Percentiles rank a stretch among this genome's conserved stretches.
Evolutionary conservation across 352 stramenopile species (phyloP).

Genomic region (Peronosclerospora sorghi): DNA sequence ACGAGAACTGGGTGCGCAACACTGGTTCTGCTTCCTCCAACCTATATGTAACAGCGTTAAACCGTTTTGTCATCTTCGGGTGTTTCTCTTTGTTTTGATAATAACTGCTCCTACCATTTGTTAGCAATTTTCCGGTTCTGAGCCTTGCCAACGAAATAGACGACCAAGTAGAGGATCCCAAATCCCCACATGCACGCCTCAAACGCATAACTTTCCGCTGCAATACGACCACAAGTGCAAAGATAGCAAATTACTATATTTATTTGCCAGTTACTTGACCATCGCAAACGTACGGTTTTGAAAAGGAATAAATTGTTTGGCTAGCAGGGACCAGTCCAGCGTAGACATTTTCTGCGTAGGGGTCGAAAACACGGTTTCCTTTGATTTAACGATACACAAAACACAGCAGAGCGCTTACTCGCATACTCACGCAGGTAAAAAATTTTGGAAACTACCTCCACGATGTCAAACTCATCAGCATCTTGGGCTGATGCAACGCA

Average conservation of each 20-base stretch:
- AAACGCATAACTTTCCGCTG: slow-evolving; percentile 40
- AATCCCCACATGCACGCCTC: slow-evolving; percentile 39
- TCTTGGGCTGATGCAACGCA: slow-evolving; percentile 22
- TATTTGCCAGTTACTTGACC: neutral
- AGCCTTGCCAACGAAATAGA: slow-evolving; percentile 54
- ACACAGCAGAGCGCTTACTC: neutral
- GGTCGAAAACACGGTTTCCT: slow-evolving; percentile 2
- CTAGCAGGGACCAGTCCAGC: slow-evolving; percentile 13
- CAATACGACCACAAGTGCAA: neutral
- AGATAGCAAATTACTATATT: neutral
- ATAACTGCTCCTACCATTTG: slow-evolving; percentile 34
- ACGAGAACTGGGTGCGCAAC: slow-evolving; percentile 61
- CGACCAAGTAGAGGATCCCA: slow-evolving; percentile 35
- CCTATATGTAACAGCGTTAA: slow-evolving; percentile 29
- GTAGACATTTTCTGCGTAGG: slow-evolving; percentile 6
- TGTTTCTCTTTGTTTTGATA: no score
- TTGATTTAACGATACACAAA: slow-evolving; percentile 1
- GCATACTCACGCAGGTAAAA: neutral
- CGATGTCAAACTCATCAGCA: slow-evolving; percentile 37
- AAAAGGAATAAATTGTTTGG: slow-evolving; percentile 26
- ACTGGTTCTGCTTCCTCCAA: slow-evolving; percentile 51
- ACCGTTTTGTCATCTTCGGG: no score
- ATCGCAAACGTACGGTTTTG: slow-evolving; percentile 18
- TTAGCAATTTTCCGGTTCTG: slow-evolving; percentile 56
- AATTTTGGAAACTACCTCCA: slow-evolving; percentile 7